phyloP scores from a whole-genome alignment of 306 rosid genomes.

The Cicer judaicum region DNA sequence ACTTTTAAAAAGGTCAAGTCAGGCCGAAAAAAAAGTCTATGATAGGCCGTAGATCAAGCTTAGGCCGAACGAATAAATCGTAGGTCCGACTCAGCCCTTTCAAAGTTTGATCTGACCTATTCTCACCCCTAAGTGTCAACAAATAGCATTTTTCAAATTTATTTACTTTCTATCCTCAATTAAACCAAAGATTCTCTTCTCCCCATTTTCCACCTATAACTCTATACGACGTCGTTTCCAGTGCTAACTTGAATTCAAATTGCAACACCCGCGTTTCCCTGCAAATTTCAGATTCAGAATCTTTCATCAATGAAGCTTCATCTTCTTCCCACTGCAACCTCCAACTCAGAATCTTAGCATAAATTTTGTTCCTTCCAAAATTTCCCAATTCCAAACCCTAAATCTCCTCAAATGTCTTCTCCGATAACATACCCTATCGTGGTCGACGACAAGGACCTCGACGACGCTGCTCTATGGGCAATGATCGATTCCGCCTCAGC shows the following conservation, averaged over 20 bases:
- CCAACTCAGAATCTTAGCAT: constrained; percentile 15
- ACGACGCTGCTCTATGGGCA: constrained; percentile 91
- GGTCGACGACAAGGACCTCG: constrained; percentile 81
- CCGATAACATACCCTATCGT: constrained; percentile 52
- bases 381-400: constrained; percentile 31
- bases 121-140: no score
- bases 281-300: neutral
- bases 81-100: no score
- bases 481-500: constrained; percentile 73
- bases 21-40: no score
- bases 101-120: no score
- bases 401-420: constrained; percentile 51
- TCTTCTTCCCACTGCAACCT: neutral
- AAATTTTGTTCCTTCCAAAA: neutral
- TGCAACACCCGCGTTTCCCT: constrained; percentile 26
- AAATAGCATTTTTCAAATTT: no score
- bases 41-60: no score
- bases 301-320: constrained; percentile 23
- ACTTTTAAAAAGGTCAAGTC: no score
- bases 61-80: no score
- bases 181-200: no score
- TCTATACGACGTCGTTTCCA: constrained; percentile 30
- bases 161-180: no score
- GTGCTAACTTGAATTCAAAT: constrained; percentile 31
- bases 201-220: neutral